Conservation (phyloP, 192 early-diverging fungal species). For the Helicostylum pulchrum region DNA sequence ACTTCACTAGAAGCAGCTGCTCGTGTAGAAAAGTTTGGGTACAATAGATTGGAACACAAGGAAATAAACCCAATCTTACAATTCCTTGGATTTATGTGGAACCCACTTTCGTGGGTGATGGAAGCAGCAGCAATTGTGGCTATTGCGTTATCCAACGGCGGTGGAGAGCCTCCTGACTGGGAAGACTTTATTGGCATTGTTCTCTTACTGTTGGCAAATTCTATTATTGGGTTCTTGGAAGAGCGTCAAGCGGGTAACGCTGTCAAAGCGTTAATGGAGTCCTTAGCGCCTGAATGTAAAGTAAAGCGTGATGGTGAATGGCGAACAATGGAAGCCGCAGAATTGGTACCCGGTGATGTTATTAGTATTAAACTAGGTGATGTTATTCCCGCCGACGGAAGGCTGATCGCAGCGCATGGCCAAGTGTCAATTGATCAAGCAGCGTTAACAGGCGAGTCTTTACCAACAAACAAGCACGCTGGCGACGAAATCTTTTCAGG, state of each 20-base stretch:
- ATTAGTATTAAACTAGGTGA: conserved; percentile 85
- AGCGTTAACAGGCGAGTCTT: conserved; percentile 70
- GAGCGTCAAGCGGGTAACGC: conserved; percentile 89
- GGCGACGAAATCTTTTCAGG: conserved; percentile 76
- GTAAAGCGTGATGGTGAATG: conserved; percentile 84
- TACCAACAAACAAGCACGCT: conserved; percentile 65
- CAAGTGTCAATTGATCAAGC: conserved; percentile 70
- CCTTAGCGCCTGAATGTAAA: conserved; percentile 83
- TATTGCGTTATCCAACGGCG: conserved; percentile 72
- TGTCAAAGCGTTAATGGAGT: conserved; percentile 92
- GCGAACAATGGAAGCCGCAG: conserved; percentile 68
- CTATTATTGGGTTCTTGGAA: conserved; percentile 85
- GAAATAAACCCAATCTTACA: conserved; percentile 78
- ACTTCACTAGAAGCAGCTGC: conserved; percentile 58
- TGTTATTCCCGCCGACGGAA: conserved; percentile 84
- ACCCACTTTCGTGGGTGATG: conserved; percentile 79
- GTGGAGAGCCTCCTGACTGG: conserved; percentile 72
- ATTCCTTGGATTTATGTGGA: conserved; percentile 87
- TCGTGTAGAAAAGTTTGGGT: conserved; percentile 67
- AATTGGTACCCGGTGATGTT: conserved; percentile 88
- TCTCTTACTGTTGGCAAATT: conserved; percentile 77
- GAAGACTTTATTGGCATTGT: conserved; percentile 83
- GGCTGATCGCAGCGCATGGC: conserved; percentile 59
- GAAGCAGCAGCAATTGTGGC: conserved; percentile 86
- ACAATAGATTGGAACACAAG: conserved; percentile 69